Conservation (phyloP, 83 land plant species). For the Thuja plicata region DNA sequence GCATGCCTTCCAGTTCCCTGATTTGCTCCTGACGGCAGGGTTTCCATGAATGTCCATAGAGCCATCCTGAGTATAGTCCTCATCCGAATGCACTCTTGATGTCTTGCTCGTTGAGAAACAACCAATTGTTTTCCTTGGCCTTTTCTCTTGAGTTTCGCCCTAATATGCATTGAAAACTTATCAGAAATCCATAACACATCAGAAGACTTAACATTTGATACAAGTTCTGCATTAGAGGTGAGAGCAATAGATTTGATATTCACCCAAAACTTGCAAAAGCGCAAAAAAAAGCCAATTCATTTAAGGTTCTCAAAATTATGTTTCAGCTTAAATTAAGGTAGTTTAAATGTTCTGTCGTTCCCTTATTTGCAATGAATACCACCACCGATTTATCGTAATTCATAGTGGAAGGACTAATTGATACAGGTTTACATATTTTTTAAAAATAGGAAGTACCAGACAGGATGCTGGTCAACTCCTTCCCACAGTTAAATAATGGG, state of each 20-base stretch:
- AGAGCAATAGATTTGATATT: background rate
- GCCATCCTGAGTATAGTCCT: conserved; percentile 59
- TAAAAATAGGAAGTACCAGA: too few relatives aligned
- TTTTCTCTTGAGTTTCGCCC: background rate
- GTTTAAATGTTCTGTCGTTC: background rate
- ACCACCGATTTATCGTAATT: background rate
- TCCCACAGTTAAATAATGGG: too few relatives aligned
- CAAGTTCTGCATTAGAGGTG: background rate
- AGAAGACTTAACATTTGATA: background rate
- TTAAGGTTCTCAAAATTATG: background rate
- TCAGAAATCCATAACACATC: background rate
- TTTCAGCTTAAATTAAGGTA: background rate
- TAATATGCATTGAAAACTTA: background rate
- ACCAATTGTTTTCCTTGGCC: background rate
- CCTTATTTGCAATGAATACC: background rate
- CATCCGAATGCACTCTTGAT: conserved; percentile 18
- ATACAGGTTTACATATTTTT: too few relatives aligned
- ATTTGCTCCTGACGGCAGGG: conserved; percentile 34
- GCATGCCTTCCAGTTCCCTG: conserved; percentile 69
- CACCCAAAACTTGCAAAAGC: background rate
- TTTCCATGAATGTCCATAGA: conserved; percentile 38
- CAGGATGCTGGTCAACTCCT: too few relatives aligned
- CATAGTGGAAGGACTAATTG: background rate
- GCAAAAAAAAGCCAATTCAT: background rate
- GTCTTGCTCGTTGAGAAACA: background rate